Evolutionary conservation across 2,329 filamentous ascomycete genomes (phyloP), one percentile per base, ranked within the genome.

Genomic region (Fusarium sp.): DNA sequence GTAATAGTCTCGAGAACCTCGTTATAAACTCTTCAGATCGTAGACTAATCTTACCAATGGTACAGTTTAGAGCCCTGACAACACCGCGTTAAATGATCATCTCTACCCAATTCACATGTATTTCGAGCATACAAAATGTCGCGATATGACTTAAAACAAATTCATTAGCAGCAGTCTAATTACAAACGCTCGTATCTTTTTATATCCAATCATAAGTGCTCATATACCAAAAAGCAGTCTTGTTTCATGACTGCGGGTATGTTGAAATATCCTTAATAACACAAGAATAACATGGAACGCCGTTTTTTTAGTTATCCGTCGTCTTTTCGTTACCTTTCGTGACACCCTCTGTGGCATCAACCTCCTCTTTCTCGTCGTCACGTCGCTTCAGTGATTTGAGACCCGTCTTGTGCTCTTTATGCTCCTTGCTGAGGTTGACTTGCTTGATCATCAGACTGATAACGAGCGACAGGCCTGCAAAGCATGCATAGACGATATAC

Each of bases 391-490:
- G 77, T 10, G 82, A 81, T 68, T 84, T 79, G 62, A 91, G 75
- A 0, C 89, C 89, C 2, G 89, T 90, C 82, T 88, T 88, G 76
- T 89, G 85, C 79, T 89, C 88, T 39, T 84, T 82, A 64, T 90
- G 88, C 35, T 87, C 82, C 71, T 85, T 87, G 80, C 84, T 89
- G 61, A 91, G 81, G 70, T 82, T 83, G 57, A 82, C 83, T 71
- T 86, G 85, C 39, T 82, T 79, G 53, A 90, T 80, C 36, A 87
- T 83, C 35, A 86, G 76, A 52, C 85, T 85, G 29, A 86, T 75
- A 8, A 86, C 33, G 13, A 90, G 76, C 0, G 86, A 88, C 1
- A 86, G 58, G 3, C 79, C 86, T 0, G 85, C 81, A 52, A 89
- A 82, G 25, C 81, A 84, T 0, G 86, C 84, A 71, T 87, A 90